These are phyloP conservation scores for Schoenoplectus tabernaemontani DNA, from an alignment of 202 grass and related monocot genomes.

Conservation along the genomic window DNA sequence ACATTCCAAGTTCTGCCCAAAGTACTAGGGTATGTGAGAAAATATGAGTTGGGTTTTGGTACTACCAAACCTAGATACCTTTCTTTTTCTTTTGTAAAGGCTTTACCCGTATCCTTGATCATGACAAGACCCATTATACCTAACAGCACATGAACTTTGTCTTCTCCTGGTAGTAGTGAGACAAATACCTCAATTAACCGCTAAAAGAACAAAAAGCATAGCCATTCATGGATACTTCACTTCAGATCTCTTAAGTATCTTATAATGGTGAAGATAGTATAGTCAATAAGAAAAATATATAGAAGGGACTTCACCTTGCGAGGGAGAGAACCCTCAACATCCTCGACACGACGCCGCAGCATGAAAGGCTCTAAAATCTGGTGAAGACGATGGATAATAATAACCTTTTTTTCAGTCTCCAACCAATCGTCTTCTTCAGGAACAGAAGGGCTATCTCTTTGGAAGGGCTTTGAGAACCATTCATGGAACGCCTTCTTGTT, in stretches of 20 bases:
- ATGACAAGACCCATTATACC: background rate
- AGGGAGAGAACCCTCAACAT: conserved; percentile 99
- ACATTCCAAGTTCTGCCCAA: background rate
- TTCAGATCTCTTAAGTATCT: background rate
- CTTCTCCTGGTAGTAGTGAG: background rate
- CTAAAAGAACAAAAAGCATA: background rate
- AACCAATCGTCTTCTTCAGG: conserved; percentile 96
- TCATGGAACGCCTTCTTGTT: conserved; percentile 98
- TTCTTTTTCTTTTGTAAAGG: background rate
- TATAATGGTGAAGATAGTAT: background rate
- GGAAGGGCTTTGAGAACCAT: conserved; percentile 99
- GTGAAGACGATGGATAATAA: conserved; percentile 94
- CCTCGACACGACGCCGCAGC: conserved; percentile 83
- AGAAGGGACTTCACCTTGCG: conserved; percentile 48
- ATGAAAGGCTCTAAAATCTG: conserved; percentile 99
- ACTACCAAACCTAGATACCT: background rate
- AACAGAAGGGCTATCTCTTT: conserved; percentile 68
- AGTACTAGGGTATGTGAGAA: background rate
- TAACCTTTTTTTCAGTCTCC: conserved; percentile 98
- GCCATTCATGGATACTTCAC: background rate
- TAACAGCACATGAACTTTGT: background rate
- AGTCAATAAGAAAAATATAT: background rate
- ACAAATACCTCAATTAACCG: background rate
- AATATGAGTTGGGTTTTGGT: background rate
- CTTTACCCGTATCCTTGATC: background rate